A percentile compares a stretch with the other conserved stretches of the same genome.
phyloP scores from a whole-genome alignment of 768 basidiomycete genomes.

The Coprinopsis strossmayeri region DNA sequence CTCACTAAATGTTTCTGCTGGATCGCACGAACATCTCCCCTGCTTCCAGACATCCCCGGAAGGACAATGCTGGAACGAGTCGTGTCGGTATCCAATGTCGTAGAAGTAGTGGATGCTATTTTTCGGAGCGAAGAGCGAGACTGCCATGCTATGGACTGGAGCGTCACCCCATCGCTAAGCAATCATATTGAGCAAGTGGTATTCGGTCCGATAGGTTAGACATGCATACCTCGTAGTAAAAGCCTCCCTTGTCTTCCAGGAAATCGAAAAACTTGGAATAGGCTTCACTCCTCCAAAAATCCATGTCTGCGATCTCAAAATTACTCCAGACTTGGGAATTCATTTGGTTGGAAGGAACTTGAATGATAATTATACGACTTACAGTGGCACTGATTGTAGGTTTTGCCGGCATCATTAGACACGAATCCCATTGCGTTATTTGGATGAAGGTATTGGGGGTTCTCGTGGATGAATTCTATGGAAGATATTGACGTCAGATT shows the following conservation, averaged over 20 bases:
- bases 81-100: conserved; percentile 82
- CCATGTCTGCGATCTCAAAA: conserved; percentile 87
- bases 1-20: conserved; percentile 64
- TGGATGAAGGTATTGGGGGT: conserved; percentile 55
- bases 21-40: conserved; percentile 69
- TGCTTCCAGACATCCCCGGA: conserved; percentile 45
- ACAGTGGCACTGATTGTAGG: conserved; percentile 72
- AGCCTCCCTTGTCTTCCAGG: conserved; percentile 78
- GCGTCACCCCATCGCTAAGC: conserved; percentile 78
- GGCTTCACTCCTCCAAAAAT: conserved; percentile 81
- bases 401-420: conserved; percentile 58
- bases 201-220: neutral
- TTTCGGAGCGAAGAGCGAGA: conserved; percentile 64
- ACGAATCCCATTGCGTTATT: conserved; percentile 71
- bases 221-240: conserved; percentile 76
- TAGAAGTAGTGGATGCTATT: conserved; percentile 77
- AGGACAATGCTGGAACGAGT: conserved; percentile 75
- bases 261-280: conserved; percentile 81
- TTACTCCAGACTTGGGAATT: conserved; percentile 77
- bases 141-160: conserved; percentile 70
- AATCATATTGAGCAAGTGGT: neutral
- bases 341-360: neutral
- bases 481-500: neutral
- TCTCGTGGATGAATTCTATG: conserved; percentile 57
- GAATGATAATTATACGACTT: conserved; percentile 11